phyloP scores from a whole-genome alignment of 805 yeast species.

The Geotrichum ghanense region DNA sequence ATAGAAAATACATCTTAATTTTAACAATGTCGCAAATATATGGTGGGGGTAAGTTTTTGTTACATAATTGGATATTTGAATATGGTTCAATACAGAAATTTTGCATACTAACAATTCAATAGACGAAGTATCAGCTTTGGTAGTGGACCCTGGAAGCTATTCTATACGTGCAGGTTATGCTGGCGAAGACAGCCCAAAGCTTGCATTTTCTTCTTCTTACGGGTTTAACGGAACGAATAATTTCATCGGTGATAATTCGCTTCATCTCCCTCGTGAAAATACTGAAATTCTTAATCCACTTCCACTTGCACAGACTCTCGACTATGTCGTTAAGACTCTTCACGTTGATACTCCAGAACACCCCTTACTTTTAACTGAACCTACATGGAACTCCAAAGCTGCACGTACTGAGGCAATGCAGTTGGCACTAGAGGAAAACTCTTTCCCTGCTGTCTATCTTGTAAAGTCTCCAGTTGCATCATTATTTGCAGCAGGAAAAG shows the following conservation, averaged over 20 bases:
- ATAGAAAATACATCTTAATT: not conserved
- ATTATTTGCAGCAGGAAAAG: constrained; percentile 39
- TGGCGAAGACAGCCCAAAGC: constrained; percentile 80
- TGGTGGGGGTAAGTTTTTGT: not conserved
- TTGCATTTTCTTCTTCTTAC: constrained; percentile 61
- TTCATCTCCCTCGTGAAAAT: constrained; percentile 27
- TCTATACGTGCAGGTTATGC: constrained; percentile 82
- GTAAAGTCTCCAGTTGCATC: constrained; percentile 67
- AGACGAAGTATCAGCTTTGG: constrained; percentile 85
- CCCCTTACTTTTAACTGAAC: constrained; percentile 55
- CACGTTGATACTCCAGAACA: constrained; percentile 43
- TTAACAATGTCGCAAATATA: not conserved
- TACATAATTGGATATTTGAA: no score
- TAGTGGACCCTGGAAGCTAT: constrained; percentile 82
- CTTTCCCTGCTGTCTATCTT: constrained; percentile 67
- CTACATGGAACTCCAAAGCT: constrained; percentile 55
- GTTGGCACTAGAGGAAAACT: constrained; percentile 60
- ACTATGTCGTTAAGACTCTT: constrained; percentile 40
- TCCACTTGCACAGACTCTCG: constrained; percentile 17
- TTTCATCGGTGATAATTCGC: constrained; percentile 29
- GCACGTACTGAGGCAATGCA: constrained; percentile 49
- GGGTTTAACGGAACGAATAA: constrained; percentile 26
- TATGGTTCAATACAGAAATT: no score
- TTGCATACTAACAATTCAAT: not conserved
- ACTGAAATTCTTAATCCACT: constrained; percentile 33